Evolutionary conservation across 768 basidiomycete genomes (phyloP).

Genomic region (Cystobasidium onofrii): DNA sequence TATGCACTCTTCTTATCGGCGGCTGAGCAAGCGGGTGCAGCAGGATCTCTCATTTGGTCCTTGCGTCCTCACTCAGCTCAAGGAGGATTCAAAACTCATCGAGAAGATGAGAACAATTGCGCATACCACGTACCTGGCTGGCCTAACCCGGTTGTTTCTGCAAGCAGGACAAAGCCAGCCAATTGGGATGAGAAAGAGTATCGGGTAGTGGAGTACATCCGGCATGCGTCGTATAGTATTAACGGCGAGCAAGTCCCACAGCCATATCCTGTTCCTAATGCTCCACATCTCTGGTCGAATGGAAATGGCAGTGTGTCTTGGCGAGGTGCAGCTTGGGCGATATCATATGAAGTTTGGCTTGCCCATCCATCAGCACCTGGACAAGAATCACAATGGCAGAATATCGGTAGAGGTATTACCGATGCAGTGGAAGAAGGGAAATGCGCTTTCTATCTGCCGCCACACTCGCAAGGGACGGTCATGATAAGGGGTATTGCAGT

Average conservation of each 20-base stretch:
- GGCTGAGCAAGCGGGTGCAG: constrained; percentile 34
- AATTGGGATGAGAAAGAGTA: constrained; percentile 32
- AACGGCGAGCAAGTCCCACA: not conserved
- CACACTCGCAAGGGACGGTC: constrained; percentile 1
- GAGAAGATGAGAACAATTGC: constrained; percentile 28
- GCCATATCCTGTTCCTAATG: not conserved
- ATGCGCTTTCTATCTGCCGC: constrained; percentile 17
- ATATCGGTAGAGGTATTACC: not conserved
- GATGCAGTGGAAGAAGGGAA: constrained; percentile 29
- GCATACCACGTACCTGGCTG: constrained; percentile 33
- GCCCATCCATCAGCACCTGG: not conserved
- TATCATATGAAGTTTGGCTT: constrained; percentile 32
- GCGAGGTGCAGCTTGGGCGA: constrained; percentile 35
- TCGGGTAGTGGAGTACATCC: constrained; percentile 15
- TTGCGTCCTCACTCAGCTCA: constrained; percentile 37
- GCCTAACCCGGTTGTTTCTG: constrained; percentile 3
- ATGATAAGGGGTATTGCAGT: constrained; percentile 13
- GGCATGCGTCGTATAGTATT: constrained; percentile 21
- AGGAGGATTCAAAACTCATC: constrained; percentile 40
- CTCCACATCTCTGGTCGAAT: constrained; percentile 16
- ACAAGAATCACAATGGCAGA: not conserved
- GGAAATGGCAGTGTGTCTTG: constrained; percentile 17
- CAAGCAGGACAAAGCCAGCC: not conserved
- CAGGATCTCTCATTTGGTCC: constrained; percentile 41
- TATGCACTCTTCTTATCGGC: constrained; percentile 36